A percentile compares a stretch with the other conserved stretches of the same genome.
phyloP scores from a whole-genome alignment of 2,329 filamentous ascomycete species.

The Laburnicola sp. region DNA sequence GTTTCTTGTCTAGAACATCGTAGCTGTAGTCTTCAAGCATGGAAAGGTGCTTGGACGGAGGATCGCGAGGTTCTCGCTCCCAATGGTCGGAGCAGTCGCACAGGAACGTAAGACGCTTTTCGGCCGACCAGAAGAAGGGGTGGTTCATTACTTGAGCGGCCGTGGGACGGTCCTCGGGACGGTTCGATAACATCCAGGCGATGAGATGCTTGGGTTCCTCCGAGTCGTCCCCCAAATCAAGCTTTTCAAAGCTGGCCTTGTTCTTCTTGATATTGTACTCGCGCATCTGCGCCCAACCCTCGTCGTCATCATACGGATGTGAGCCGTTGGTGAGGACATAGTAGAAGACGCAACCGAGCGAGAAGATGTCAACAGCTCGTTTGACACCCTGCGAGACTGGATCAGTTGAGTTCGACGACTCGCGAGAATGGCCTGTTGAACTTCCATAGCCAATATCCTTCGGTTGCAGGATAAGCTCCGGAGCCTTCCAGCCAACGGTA shows the following conservation, averaged over 20 bases:
- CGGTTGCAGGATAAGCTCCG: slow-evolving; percentile 75
- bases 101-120: slow-evolving; percentile 88
- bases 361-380: slow-evolving; percentile 96
- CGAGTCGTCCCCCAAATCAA: slow-evolving; percentile 81
- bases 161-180: slow-evolving; percentile 69
- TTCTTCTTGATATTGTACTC: slow-evolving; percentile 97
- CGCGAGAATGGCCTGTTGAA: slow-evolving; percentile 48
- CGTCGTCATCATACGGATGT: slow-evolving; percentile 93
- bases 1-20: slow-evolving; percentile 56
- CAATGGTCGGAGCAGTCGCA: slow-evolving; percentile 97
- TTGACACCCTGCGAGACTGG: slow-evolving; percentile 74
- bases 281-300: slow-evolving; percentile 79
- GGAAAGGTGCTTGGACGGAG: slow-evolving; percentile 68
- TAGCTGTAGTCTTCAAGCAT: slow-evolving; percentile 58
- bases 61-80: slow-evolving; percentile 86
- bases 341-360: slow-evolving; percentile 95
- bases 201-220: slow-evolving; percentile 89
- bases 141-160: slow-evolving; percentile 83
- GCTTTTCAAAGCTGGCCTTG: slow-evolving; percentile 69
- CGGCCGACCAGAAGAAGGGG: slow-evolving; percentile 93
- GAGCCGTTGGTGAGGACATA: slow-evolving; percentile 93
- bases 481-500: slow-evolving; percentile 94
- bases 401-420: slow-evolving; percentile 46
- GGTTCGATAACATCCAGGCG: slow-evolving; percentile 71
- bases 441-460: slow-evolving; percentile 48